A percentile compares a stretch with the other conserved stretches of the same genome.
phyloP scores from a whole-genome alignment of 805 yeast species.

The Starmerella apicola region DNA sequence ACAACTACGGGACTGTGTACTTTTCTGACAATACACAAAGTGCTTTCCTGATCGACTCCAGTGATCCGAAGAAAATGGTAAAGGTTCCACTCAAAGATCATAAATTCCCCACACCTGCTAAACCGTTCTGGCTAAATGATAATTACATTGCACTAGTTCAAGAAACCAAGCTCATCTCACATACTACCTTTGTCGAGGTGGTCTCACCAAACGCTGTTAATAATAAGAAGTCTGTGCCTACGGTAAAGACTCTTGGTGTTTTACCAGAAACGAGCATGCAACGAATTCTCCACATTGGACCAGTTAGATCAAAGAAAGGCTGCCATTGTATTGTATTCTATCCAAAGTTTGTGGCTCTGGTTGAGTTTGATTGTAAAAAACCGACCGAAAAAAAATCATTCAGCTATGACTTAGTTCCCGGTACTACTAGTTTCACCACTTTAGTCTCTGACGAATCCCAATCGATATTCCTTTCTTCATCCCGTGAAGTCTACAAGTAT shows the following conservation, averaged over 20 bases:
- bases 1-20: background rate
- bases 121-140: background rate
- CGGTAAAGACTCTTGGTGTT: background rate
- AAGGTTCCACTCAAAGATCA: background rate
- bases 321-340: background rate
- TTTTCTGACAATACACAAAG: background rate
- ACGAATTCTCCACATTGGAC: background rate
- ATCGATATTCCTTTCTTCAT: background rate
- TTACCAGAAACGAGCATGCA: background rate
- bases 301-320: background rate
- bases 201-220: background rate
- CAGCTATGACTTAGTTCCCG: background rate
- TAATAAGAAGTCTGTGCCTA: background rate
- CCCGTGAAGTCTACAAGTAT: background rate
- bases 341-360: background rate
- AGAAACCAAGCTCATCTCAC: background rate
- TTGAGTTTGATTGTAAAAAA: background rate
- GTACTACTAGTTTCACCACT: background rate
- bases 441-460: no score
- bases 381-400: background rate
- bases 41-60: background rate
- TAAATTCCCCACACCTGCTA: background rate
- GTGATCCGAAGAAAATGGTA: background rate
- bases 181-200: background rate
- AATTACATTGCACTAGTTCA: background rate